A percentile compares a stretch with the other conserved stretches of the same genome.
phyloP scores from a whole-genome alignment of 2,329 filamentous ascomycete genomes.

The Hortaea sp. region DNA sequence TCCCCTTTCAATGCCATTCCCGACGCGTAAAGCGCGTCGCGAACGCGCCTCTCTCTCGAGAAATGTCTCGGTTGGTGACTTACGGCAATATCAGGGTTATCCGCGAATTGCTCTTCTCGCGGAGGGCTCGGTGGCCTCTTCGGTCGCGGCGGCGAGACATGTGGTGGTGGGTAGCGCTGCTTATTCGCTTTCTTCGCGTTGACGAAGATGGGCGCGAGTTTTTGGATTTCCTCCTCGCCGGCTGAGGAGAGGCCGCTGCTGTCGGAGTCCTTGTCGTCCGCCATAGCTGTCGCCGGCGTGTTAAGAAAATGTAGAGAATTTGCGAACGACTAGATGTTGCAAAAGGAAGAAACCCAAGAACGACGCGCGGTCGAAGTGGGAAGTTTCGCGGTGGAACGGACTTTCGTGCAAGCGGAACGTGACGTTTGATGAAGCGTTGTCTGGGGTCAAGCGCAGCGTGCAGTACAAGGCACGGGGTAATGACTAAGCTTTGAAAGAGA shows the following conservation, averaged over 20 bases:
- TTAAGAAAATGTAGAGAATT: neutral
- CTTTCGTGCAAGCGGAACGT: slow-evolving; percentile 1
- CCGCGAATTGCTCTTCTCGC: slow-evolving; percentile 80
- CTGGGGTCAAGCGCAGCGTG: neutral
- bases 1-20: slow-evolving; percentile 1
- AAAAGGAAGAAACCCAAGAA: neutral
- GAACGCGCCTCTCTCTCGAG: slow-evolving; percentile 16
- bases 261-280: slow-evolving; percentile 41
- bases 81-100: slow-evolving; percentile 88
- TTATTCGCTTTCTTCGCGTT: slow-evolving; percentile 32
- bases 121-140: slow-evolving; percentile 81
- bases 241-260: slow-evolving; percentile 50
- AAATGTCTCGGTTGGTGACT: slow-evolving; percentile 34
- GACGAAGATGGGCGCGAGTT: slow-evolving; percentile 27
- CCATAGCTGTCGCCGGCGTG: slow-evolving; percentile 2
- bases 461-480: neutral
- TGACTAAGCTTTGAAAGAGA: neutral
- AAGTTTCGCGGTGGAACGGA: neutral
- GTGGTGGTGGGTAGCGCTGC: slow-evolving; percentile 36
- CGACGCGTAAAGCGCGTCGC: slow-evolving; percentile 15
- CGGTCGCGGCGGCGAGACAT: slow-evolving; percentile 25
- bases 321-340: neutral
- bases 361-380: neutral
- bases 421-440: neutral
- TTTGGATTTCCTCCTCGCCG: slow-evolving; percentile 46